phyloP scores from a whole-genome alignment of 768 basidiomycete species.

The Bullera alba region DNA sequence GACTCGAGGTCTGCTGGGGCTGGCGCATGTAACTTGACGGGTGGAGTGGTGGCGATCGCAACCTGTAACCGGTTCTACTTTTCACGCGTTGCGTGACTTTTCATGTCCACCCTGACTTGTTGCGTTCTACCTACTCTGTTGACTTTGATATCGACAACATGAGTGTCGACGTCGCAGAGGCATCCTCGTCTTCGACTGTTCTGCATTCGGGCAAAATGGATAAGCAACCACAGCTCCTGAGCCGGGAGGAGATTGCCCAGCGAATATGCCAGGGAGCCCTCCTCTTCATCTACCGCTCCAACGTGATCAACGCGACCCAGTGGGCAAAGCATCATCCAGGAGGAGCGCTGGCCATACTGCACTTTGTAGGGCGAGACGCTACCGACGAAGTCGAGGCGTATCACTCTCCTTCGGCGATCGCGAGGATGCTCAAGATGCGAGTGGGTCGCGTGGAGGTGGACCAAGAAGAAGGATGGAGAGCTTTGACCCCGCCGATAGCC shows the following conservation, averaged over 20 bases:
- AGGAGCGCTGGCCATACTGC: conserved; percentile 76
- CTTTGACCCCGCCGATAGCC: conserved; percentile 77
- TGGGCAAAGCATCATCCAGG: conserved; percentile 91
- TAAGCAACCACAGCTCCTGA: too few relatives aligned
- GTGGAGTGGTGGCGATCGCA: too few relatives aligned
- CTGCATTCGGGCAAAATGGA: too few relatives aligned
- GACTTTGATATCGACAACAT: too few relatives aligned
- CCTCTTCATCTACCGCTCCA: conserved; percentile 69
- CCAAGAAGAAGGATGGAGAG: conserved; percentile 26
- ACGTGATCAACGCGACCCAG: conserved; percentile 40
- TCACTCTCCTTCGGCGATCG: conserved; percentile 58
- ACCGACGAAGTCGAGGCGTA: conserved; percentile 91
- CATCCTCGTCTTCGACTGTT: too few relatives aligned
- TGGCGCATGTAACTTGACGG: too few relatives aligned
- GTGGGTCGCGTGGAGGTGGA: conserved; percentile 59
- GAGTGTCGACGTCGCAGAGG: too few relatives aligned
- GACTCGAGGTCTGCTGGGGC: too few relatives aligned
- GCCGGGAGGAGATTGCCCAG: conserved; percentile 57
- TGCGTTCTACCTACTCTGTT: too few relatives aligned
- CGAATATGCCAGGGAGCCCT: conserved; percentile 68
- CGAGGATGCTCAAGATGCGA: conserved; percentile 58
- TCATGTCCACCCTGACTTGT: too few relatives aligned
- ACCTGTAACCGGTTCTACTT: too few relatives aligned
- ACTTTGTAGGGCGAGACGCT: conserved; percentile 92
- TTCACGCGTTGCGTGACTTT: too few relatives aligned